Evolutionary conservation across 768 basidiomycete genomes (phyloP).

Genomic region (Royoungia palumana): DNA sequence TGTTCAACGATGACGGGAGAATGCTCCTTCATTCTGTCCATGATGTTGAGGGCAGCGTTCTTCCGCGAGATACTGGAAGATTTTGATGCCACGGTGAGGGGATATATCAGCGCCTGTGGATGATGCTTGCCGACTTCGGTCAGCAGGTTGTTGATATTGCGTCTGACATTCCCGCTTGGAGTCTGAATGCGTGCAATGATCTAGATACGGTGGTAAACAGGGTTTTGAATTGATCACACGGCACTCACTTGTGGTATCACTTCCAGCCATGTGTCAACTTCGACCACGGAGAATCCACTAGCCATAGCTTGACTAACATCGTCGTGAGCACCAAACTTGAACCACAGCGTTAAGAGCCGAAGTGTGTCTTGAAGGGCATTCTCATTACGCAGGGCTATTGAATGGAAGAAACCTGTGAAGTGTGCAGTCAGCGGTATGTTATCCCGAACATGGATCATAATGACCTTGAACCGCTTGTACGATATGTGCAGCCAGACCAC

Average conservation of each 20-base stretch:
- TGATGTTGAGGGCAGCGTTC: conserved; percentile 80
- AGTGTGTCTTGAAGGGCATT: conserved; percentile 94
- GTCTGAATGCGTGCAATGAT: conserved; percentile 99
- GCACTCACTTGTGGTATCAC: conserved; percentile 88
- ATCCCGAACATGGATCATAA: not conserved
- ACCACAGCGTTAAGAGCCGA: conserved; percentile 92
- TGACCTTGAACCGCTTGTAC: conserved; percentile 90
- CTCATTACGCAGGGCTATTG: conserved; percentile 84
- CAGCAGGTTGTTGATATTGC: conserved; percentile 84
- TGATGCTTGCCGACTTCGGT: conserved; percentile 94
- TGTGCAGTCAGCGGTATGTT: conserved; percentile 10
- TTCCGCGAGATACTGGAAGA: conserved; percentile 83
- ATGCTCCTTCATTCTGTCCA: conserved; percentile 92
- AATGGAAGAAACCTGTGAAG: conserved; percentile 85
- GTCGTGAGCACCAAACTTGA: conserved; percentile 90
- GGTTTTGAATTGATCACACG: not conserved
- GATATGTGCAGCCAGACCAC: conserved; percentile 73
- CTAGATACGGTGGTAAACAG: conserved; percentile 36
- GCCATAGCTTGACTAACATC: conserved; percentile 89
- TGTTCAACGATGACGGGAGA: conserved; percentile 85
- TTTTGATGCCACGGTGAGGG: conserved; percentile 93
- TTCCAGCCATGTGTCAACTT: conserved; percentile 97
- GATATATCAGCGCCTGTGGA: conserved; percentile 95
- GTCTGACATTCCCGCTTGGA: conserved; percentile 78
- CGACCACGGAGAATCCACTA: conserved; percentile 82